Conservation (phyloP, 345 rosid species). For the Citrus cavaleriei region DNA sequence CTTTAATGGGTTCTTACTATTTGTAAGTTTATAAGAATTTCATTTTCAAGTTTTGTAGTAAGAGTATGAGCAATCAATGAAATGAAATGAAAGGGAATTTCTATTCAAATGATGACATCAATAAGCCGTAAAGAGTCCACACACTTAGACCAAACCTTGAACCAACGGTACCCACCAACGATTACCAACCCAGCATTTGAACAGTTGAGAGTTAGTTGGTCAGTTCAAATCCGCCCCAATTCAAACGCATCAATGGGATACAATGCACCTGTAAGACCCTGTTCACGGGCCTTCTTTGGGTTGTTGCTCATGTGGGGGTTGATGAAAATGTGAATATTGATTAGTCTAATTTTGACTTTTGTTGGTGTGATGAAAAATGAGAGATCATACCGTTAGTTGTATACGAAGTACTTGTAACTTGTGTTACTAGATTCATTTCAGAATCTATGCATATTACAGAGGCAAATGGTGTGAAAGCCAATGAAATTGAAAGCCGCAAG, state of each 20-base stretch:
- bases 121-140: neutral
- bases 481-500: neutral
- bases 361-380: neutral
- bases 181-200: neutral
- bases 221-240: constrained; percentile 2
- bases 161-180: neutral
- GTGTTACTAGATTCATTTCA: neutral
- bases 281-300: constrained; percentile 21
- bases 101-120: neutral
- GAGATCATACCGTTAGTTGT: neutral
- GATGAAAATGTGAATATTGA: constrained; percentile 14
- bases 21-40: neutral
- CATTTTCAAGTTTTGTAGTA: neutral
- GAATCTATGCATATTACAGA: neutral
- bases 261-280: neutral
- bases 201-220: neutral
- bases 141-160: neutral
- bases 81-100: neutral
- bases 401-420: neutral
- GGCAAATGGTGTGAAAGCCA: neutral
- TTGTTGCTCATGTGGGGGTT: constrained; percentile 28
- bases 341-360: constrained; percentile 17
- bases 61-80: neutral
- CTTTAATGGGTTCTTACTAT: too few relatives aligned
- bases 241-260: neutral